These are phyloP conservation scores for Leucocoprinus birnbaumii DNA, from an alignment of 768 basidiomycete genomes.

Conservation along the genomic window DNA sequence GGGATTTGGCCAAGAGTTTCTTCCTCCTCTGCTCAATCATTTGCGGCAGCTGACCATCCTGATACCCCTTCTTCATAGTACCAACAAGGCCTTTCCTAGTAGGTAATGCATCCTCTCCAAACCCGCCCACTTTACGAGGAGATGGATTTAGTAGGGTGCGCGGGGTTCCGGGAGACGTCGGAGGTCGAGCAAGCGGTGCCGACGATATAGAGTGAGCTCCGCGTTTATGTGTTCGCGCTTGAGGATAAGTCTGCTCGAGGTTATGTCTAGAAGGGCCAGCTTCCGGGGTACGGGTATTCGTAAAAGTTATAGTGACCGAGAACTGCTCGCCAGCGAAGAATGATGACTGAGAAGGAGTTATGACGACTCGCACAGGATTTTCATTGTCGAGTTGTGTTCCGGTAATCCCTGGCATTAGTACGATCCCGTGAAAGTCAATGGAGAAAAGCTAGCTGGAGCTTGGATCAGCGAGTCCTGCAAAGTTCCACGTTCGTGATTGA, in stretches of 20 bases:
- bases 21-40: conserved; percentile 54
- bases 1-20: conserved; percentile 53
- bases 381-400: not conserved
- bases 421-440: no score
- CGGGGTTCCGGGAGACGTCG: conserved; percentile 74
- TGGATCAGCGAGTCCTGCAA: no score
- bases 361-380: conserved; percentile 52
- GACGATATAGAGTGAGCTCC: conserved; percentile 81
- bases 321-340: conserved; percentile 94
- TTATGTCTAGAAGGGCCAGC: conserved; percentile 27
- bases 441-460: no score
- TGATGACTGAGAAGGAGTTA: conserved; percentile 79
- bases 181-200: conserved; percentile 76
- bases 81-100: conserved; percentile 56
- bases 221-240: conserved; percentile 44
- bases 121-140: conserved; percentile 12
- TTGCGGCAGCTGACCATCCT: conserved; percentile 36
- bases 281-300: conserved; percentile 67
- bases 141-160: conserved; percentile 27
- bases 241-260: conserved; percentile 12
- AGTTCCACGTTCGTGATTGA: no score
- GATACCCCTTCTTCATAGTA: conserved; percentile 22
- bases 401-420: not conserved
- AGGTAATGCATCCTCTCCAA: not conserved
- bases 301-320: conserved; percentile 81